phyloP scores from a whole-genome alignment of 768 basidiomycete species.

The Amyloporia xantha region DNA sequence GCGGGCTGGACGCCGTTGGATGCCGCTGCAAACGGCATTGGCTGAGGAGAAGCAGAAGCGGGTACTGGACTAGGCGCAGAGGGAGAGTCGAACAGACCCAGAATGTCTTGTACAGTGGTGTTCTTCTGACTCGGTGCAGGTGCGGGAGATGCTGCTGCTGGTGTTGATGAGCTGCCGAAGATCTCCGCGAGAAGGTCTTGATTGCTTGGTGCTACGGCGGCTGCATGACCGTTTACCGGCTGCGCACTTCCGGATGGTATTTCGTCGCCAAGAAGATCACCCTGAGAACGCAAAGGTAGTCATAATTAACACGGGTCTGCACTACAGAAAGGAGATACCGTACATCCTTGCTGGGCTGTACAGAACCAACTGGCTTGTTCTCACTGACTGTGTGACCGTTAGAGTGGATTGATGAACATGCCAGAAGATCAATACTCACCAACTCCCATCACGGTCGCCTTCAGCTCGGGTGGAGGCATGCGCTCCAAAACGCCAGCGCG shows the following conservation, averaged over 20 bases:
- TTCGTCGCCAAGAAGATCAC: constrained; percentile 87
- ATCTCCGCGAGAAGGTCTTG: constrained; percentile 91
- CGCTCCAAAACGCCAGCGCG: constrained; percentile 85
- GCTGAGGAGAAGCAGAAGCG: constrained; percentile 17
- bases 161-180: constrained; percentile 55
- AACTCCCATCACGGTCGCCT: constrained; percentile 92
- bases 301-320: too few relatives aligned
- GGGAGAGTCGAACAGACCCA: constrained; percentile 63
- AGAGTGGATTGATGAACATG: constrained; percentile 3
- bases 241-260: constrained; percentile 34
- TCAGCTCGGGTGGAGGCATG: constrained; percentile 98
- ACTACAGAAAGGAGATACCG: too few relatives aligned
- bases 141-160: constrained; percentile 30
- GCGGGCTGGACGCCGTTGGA: constrained; percentile 8
- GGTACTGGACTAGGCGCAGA: constrained; percentile 14
- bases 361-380: constrained; percentile 93
- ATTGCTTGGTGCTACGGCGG: constrained; percentile 47
- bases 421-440: constrained; percentile 46
- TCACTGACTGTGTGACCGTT: constrained; percentile 58
- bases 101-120: constrained; percentile 75
- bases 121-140: constrained; percentile 41
- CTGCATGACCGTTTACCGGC: constrained; percentile 33
- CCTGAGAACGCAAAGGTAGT: constrained; percentile 23
- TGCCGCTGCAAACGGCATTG: constrained; percentile 14
- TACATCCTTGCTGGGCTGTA: constrained; percentile 70